Percentiles rank a stretch among this genome's conserved stretches.
Evolutionary conservation across 805 yeast species (phyloP).

Genomic region (Lipomyces mesembrius): DNA sequence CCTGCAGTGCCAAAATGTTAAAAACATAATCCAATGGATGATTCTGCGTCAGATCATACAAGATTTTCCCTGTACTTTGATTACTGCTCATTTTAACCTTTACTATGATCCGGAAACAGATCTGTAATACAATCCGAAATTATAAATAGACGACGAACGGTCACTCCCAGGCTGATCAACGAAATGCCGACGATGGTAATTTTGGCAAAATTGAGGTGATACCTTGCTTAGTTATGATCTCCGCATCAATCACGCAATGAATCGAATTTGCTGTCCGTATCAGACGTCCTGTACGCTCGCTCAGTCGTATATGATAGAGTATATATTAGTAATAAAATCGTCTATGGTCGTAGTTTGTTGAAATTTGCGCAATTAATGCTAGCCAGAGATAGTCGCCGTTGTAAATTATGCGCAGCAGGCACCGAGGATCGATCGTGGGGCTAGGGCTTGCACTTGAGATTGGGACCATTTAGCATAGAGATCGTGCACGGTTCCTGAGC

Average conservation of each 20-base stretch:
- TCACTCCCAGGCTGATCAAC: no score
- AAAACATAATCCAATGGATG: background rate
- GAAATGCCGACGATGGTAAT: no score
- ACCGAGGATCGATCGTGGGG: no score
- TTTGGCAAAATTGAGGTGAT: no score
- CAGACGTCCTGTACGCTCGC: background rate
- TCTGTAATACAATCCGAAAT: background rate
- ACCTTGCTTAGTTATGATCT: background rate
- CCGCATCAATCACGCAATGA: background rate
- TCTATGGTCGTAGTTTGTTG: no score
- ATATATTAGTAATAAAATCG: background rate
- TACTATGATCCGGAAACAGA: background rate
- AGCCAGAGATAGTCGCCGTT: background rate
- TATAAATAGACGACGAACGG: no score
- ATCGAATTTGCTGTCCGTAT: background rate
- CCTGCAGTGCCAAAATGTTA: background rate
- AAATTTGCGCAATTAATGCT: background rate
- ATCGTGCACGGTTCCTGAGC: background rate
- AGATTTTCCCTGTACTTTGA: conserved; percentile 1
- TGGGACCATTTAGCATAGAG: no score
- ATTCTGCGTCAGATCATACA: background rate
- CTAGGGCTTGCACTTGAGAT: no score
- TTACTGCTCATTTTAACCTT: background rate
- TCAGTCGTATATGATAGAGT: background rate
- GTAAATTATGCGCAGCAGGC: no score